A percentile compares a stretch with the other conserved stretches of the same genome.
phyloP scores from a whole-genome alignment of 257 asterid genomes.

The Handroanthus guayacan region DNA sequence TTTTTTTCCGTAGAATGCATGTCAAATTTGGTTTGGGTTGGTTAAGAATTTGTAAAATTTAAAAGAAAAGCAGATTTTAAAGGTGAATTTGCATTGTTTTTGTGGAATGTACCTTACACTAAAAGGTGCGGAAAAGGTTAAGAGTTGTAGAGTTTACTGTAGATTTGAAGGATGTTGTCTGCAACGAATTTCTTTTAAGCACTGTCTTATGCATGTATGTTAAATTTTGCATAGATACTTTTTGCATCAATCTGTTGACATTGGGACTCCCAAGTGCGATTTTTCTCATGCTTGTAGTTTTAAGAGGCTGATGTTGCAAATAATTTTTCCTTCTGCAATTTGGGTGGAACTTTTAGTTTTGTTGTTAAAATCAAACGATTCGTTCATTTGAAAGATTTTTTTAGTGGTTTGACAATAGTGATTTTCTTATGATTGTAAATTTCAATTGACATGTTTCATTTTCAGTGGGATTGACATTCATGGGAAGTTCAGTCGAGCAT shows the following conservation, averaged over 20 bases:
- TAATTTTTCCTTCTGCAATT: not conserved
- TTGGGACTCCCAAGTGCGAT: not conserved
- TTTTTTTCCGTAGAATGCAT: slow-evolving; percentile 28
- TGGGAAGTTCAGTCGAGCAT: slow-evolving; percentile 50
- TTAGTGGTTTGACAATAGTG: slow-evolving; percentile 15
- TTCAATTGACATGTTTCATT: slow-evolving; percentile 12
- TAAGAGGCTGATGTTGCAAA: not conserved
- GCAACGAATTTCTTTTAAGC: not conserved
- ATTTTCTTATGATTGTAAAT: slow-evolving; percentile 11
- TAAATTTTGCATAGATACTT: not conserved
- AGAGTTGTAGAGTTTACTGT: not conserved
- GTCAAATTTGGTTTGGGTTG: slow-evolving; percentile 4
- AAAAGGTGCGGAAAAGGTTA: not conserved
- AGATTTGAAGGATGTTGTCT: slow-evolving; percentile 12
- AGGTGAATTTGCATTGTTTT: not conserved
- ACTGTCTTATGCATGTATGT: not conserved
- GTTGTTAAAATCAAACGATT: slow-evolving; percentile 16
- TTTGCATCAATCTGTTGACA: not conserved
- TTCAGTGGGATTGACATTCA: slow-evolving; percentile 39
- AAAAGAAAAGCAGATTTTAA: not conserved
- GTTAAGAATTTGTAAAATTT: not conserved
- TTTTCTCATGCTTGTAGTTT: not conserved
- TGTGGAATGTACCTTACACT: slow-evolving; percentile 7
- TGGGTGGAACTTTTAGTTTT: slow-evolving; percentile 10
- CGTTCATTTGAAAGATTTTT: slow-evolving; percentile 17